phyloP scores from a whole-genome alignment of 345 rosid species.

The Turritis glabra region DNA sequence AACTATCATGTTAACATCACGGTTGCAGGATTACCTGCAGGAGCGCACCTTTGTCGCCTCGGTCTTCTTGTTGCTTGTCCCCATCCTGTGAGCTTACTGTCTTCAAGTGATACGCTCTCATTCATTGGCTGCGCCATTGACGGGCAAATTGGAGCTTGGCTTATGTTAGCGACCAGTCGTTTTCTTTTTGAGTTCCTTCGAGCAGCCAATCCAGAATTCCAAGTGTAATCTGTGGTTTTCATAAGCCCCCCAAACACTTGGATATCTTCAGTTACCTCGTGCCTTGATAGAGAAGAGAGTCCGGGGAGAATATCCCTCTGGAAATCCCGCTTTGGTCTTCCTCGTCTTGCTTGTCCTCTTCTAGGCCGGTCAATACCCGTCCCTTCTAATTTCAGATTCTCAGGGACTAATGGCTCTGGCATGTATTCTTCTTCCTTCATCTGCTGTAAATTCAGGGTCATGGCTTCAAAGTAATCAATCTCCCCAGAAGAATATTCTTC shows the following conservation, averaged over 20 bases:
- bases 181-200: slow-evolving; percentile 32
- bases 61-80: slow-evolving; percentile 40
- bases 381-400: slow-evolving; percentile 54
- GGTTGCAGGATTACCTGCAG: slow-evolving; percentile 34
- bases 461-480: slow-evolving; percentile 66
- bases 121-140: slow-evolving; percentile 16
- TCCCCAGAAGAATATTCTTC: slow-evolving; percentile 38
- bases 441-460: slow-evolving; percentile 58
- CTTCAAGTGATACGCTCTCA: slow-evolving; percentile 36
- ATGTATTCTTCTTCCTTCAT: slow-evolving; percentile 59
- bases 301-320: slow-evolving; percentile 97
- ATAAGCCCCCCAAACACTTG: slow-evolving; percentile 75
- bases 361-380: slow-evolving; percentile 49
- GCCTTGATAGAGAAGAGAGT: slow-evolving; percentile 76
- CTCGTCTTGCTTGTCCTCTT: slow-evolving; percentile 83
- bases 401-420: slow-evolving; percentile 75
- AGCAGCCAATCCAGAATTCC: slow-evolving; percentile 41
- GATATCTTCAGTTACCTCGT: slow-evolving; percentile 85
- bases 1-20: slow-evolving; percentile 32
- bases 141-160: slow-evolving; percentile 24
- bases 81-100: slow-evolving; percentile 37
- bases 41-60: slow-evolving; percentile 39
- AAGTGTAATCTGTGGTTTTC: slow-evolving; percentile 61
- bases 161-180: slow-evolving; percentile 27
- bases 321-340: slow-evolving; percentile 93